These are phyloP conservation scores for Abrus precatorius DNA, from an alignment of 306 rosid species.

Conservation along the genomic window DNA sequence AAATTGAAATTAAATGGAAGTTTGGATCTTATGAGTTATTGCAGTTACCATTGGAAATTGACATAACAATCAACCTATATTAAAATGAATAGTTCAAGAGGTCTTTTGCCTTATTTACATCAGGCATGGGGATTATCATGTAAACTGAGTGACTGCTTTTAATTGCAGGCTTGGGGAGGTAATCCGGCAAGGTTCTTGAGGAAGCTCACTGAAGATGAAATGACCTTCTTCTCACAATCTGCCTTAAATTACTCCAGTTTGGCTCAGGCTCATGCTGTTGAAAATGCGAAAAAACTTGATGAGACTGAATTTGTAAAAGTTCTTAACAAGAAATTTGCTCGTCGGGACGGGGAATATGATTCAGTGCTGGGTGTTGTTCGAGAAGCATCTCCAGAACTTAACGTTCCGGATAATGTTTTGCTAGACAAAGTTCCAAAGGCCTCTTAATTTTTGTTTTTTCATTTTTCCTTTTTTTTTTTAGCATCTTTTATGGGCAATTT, in stretches of 20 bases:
- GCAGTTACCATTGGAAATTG: conserved; percentile 21
- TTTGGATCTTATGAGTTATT: conserved; percentile 26
- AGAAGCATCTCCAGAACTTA: conserved; percentile 68
- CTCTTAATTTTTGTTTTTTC: conserved; percentile 44
- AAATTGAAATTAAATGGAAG: conserved; percentile 21
- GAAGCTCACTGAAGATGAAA: conserved; percentile 93
- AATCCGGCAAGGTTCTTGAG: conserved; percentile 95
- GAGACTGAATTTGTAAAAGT: conserved; percentile 81
- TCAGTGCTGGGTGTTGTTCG: conserved; percentile 65
- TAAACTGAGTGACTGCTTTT: background rate
- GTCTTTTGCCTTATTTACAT: conserved; percentile 28
- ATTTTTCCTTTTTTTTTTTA: conserved; percentile 1
- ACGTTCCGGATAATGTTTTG: conserved; percentile 61
- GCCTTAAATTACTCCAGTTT: conserved; percentile 84
- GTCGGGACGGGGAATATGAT: conserved; percentile 71
- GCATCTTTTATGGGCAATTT: conserved; percentile 51
- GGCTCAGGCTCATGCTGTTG: conserved; percentile 95
- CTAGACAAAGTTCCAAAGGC: conserved; percentile 69
- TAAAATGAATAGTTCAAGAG: conserved; percentile 27
- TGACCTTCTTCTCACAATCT: conserved; percentile 86
- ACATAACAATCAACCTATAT: background rate
- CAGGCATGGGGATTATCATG: background rate
- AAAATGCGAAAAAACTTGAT: conserved; percentile 80
- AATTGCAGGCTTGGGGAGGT: conserved; percentile 94
- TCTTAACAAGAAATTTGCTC: conserved; percentile 77